Percentiles rank a stretch among this genome's conserved stretches.
Evolutionary conservation across 164 flowering plant genomes (phyloP).

Genomic region (Macadamia tetraphylla): DNA sequence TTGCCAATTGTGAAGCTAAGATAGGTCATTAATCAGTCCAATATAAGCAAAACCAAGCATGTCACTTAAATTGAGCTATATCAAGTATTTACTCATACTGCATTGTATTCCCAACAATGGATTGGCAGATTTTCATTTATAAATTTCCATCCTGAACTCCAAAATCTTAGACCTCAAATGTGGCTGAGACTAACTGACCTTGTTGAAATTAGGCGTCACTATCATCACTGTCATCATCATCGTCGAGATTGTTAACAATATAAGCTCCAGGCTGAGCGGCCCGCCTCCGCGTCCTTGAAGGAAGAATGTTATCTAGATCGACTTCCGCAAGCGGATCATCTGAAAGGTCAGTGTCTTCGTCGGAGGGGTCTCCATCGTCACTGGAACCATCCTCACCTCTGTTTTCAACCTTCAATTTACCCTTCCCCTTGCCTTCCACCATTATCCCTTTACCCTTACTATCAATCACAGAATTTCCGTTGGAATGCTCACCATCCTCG

Average conservation of each 20-base stretch:
- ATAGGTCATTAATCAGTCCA: slow-evolving; percentile 16
- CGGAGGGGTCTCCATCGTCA: slow-evolving; percentile 23
- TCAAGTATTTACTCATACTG: slow-evolving; percentile 1
- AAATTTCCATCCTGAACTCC: background rate
- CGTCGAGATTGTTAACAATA: slow-evolving; percentile 28
- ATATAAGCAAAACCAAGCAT: background rate
- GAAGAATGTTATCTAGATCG: slow-evolving; percentile 77
- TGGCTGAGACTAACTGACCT: slow-evolving; percentile 23
- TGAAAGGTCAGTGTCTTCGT: slow-evolving; percentile 48
- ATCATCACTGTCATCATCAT: slow-evolving; percentile 42
- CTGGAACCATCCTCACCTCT: slow-evolving; percentile 29
- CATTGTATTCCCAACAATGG: background rate
- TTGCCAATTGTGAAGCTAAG: slow-evolving; percentile 23
- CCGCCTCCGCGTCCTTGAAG: slow-evolving; percentile 67
- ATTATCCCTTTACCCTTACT: slow-evolving; percentile 57
- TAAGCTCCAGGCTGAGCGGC: slow-evolving; percentile 40
- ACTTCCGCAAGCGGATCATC: slow-evolving; percentile 89
- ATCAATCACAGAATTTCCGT: slow-evolving; percentile 30
- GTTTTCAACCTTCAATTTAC: slow-evolving; percentile 39
- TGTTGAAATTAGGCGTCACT: slow-evolving; percentile 26
- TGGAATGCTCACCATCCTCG: slow-evolving; percentile 22
- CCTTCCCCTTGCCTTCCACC: slow-evolving; percentile 50
- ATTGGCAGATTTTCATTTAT: too few relatives aligned
- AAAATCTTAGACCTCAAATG: background rate
- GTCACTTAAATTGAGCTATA: background rate